phyloP scores from a whole-genome alignment of 768 basidiomycete species.

The Rhizopogon vinicolor region DNA sequence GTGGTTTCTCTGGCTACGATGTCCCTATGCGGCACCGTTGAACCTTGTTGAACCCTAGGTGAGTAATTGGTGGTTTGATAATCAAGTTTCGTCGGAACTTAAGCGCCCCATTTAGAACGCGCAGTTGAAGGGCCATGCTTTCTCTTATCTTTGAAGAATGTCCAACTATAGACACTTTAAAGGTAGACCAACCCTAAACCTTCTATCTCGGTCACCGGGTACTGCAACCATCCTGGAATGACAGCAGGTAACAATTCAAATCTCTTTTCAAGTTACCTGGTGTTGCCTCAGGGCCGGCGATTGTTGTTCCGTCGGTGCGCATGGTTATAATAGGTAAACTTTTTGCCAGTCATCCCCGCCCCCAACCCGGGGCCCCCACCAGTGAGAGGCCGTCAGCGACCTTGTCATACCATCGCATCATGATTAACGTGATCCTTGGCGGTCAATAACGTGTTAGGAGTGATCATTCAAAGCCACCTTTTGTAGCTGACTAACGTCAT shows the following conservation, averaged over 20 bases:
- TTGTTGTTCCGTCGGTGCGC: too few species aligned
- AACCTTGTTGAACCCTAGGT: not conserved
- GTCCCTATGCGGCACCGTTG: not conserved
- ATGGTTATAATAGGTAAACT: not conserved
- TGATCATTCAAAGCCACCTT: not conserved
- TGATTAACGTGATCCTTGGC: not conserved
- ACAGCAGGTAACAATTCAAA: not conserved
- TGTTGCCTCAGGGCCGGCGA: not conserved
- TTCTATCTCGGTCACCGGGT: not conserved
- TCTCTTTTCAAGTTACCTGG: not conserved
- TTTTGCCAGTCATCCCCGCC: not conserved
- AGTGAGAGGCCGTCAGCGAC: too few species aligned
- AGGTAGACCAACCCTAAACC: not conserved
- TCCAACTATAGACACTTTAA: not conserved
- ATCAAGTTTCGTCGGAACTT: conserved; percentile 24
- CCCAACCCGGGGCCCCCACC: not conserved
- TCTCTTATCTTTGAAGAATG: not conserved
- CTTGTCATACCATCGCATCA: not conserved
- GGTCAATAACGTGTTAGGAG: not conserved
- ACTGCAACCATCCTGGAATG: not conserved
- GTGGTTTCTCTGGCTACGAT: not conserved
- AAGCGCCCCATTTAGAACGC: conserved; percentile 24
- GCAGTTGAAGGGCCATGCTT: not conserved
- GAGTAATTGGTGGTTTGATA: conserved; percentile 7
- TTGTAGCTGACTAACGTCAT: not conserved